Conservation (phyloP, 768 basidiomycete genomes). For the Phylloporus sp. region DNA sequence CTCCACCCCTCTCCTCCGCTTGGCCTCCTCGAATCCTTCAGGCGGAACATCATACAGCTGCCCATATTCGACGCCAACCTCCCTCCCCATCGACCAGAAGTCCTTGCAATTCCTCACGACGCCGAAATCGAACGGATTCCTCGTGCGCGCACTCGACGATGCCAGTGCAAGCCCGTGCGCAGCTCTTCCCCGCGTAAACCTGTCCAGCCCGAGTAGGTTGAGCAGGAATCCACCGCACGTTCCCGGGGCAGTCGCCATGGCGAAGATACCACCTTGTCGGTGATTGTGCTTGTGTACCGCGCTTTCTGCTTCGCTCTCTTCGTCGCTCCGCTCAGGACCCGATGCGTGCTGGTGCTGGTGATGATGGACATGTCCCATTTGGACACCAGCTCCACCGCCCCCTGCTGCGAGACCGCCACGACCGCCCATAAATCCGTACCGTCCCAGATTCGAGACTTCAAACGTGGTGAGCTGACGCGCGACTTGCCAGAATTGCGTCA, state of each 20-base stretch:
- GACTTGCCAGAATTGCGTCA: constrained; percentile 88
- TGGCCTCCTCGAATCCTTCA: constrained; percentile 79
- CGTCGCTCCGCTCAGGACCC: constrained; percentile 45
- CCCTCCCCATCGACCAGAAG: constrained; percentile 86
- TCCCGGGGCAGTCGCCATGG: constrained; percentile 30
- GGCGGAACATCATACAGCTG: constrained; percentile 81
- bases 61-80: constrained; percentile 89
- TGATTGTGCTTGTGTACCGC: constrained; percentile 43
- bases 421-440: constrained; percentile 97
- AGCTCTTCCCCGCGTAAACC: constrained; percentile 89
- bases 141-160: constrained; percentile 46
- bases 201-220: constrained; percentile 87
- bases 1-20: constrained; percentile 53
- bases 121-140: constrained; percentile 92
- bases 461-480: constrained; percentile 92
- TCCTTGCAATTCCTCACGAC: constrained; percentile 77
- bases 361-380: constrained; percentile 73
- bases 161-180: constrained; percentile 80
- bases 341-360: constrained; percentile 22
- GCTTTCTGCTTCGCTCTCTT: constrained; percentile 33
- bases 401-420: constrained; percentile 63
- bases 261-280: constrained; percentile 34
- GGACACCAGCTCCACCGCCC: constrained; percentile 50
- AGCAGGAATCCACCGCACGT: constrained; percentile 61
- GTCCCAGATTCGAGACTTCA: constrained; percentile 91